Evolutionary conservation across 345 rosid genomes (phyloP), one percentile per base, ranked within the genome.

Genomic region (Mangifera indica): DNA sequence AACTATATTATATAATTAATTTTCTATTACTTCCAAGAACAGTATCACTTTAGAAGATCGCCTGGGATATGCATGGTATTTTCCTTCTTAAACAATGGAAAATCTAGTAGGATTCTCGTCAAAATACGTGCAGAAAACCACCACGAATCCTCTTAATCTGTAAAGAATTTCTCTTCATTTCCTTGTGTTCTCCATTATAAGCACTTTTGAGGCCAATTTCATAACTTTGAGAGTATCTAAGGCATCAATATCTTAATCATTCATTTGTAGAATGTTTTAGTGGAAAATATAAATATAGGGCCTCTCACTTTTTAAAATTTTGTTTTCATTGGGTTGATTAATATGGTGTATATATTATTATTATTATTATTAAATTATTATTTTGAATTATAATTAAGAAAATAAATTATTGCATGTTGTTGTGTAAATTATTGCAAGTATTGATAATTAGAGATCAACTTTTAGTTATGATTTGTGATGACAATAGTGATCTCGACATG

Each of bases 141-240:
- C 32, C 45, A 67, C 26, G 59, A 51, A 72, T 49, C 80, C 78
- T 73, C 74, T 24, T 40, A n/a, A n/a, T n/a, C n/a, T n/a, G n/a
- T n/a, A n/a, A n/a, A n/a, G n/a, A n/a, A n/a, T n/a, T n/a, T n/a
- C n/a, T n/a, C n/a, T n/a, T n/a, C n/a, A n/a, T n/a, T n/a, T n/a
- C n/a, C n/a, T n/a, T n/a, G n/a, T n/a, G 63, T 69, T 56, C 32
- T 29, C 52, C 72, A 54, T 55, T 40, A 40, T 15, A 40, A 55
- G 21, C 72, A 55, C 72, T 69, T 70, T 70, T 46, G 65, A 44
- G 56, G 29, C 37, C 6, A 46, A 69, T 0, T 45, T 70, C 56
- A 56, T 70, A 45, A 56, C 63, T 22, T 29, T 18, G 65, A 56
- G 40, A 21, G 40, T 34, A 1, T 24, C 29, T 12, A 37, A 12